A percentile compares a stretch with the other conserved stretches of the same genome.
Evolutionary conservation across 2,329 filamentous ascomycete species (phyloP).

Genomic region (Fonsecaea nubica): DNA sequence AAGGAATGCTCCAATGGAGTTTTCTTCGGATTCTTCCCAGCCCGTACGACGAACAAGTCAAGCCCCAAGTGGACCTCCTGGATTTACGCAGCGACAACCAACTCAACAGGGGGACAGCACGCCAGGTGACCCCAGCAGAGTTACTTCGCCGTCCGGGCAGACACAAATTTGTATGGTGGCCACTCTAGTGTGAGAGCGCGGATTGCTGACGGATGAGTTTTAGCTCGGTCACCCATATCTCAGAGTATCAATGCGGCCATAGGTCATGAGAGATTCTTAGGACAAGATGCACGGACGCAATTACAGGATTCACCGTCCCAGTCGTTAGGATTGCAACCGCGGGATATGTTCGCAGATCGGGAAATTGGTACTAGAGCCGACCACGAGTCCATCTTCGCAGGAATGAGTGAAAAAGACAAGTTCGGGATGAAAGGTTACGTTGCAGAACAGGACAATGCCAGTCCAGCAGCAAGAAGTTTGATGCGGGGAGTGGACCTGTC

Average conservation of each 20-base stretch:
- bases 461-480: constrained; percentile 61
- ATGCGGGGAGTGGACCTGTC: constrained; percentile 70
- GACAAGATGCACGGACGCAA: constrained; percentile 40
- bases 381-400: constrained; percentile 46
- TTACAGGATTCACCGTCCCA: constrained; percentile 46
- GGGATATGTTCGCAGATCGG: constrained; percentile 45
- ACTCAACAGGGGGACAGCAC: constrained; percentile 31
- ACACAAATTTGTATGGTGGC: constrained; percentile 34
- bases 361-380: constrained; percentile 41
- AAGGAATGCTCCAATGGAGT: constrained; percentile 37
- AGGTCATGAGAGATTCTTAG: constrained; percentile 47
- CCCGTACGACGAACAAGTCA: constrained; percentile 32
- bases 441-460: constrained; percentile 58
- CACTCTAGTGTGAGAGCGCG: background rate
- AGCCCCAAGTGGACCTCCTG: constrained; percentile 35
- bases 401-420: constrained; percentile 54
- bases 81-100: constrained; percentile 34
- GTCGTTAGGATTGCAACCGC: constrained; percentile 36
- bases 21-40: constrained; percentile 32
- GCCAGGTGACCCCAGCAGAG: constrained; percentile 36
- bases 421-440: constrained; percentile 67
- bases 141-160: constrained; percentile 38
- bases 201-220: constrained; percentile 11
- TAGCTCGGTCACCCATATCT: constrained; percentile 51
- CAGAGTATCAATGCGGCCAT: constrained; percentile 52